A percentile compares a stretch with the other conserved stretches of the same genome.
phyloP scores from a whole-genome alignment of 192 early-diverging fungal genomes.

The Rhizoclosmatium sp. region DNA sequence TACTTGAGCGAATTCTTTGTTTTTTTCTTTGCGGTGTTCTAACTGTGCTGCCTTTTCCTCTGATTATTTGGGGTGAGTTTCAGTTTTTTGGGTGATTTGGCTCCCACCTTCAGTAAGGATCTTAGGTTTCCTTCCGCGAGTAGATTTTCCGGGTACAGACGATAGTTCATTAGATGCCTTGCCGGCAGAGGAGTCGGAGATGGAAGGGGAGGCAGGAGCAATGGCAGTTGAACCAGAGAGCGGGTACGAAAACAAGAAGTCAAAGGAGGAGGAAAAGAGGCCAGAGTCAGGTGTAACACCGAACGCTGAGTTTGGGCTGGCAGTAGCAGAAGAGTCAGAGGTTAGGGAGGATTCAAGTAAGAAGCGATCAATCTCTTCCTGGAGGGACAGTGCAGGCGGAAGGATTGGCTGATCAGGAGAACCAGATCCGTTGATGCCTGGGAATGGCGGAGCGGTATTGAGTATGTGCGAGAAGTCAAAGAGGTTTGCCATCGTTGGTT shows the following conservation, averaged over 20 bases:
- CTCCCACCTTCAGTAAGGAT: conserved; percentile 15
- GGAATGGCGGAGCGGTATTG: background rate
- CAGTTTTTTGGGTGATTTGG: background rate
- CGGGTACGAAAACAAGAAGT: conserved; percentile 17
- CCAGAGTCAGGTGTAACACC: background rate
- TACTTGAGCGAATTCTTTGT: conserved; percentile 30
- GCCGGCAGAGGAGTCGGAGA: conserved; percentile 2
- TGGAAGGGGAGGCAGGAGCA: conserved; percentile 9
- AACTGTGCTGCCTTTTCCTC: conserved; percentile 16
- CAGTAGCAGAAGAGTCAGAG: background rate
- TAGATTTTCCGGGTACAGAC: background rate
- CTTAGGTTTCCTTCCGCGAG: conserved; percentile 20
- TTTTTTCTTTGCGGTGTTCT: conserved; percentile 30
- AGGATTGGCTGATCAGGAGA: background rate
- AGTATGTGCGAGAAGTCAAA: conserved; percentile 34
- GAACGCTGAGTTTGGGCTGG: background rate
- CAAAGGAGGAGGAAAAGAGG: conserved; percentile 1
- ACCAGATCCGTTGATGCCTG: background rate
- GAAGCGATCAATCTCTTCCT: conserved; percentile 33
- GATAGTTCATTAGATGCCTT: background rate
- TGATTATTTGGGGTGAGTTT: background rate
- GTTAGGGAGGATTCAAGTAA: conserved; percentile 4
- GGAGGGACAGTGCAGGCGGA: background rate
- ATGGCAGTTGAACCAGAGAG: background rate
- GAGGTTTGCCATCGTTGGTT: background rate